phyloP scores from a whole-genome alignment of 2,329 filamentous ascomycete genomes.

The Pseudocercospora vitis region DNA sequence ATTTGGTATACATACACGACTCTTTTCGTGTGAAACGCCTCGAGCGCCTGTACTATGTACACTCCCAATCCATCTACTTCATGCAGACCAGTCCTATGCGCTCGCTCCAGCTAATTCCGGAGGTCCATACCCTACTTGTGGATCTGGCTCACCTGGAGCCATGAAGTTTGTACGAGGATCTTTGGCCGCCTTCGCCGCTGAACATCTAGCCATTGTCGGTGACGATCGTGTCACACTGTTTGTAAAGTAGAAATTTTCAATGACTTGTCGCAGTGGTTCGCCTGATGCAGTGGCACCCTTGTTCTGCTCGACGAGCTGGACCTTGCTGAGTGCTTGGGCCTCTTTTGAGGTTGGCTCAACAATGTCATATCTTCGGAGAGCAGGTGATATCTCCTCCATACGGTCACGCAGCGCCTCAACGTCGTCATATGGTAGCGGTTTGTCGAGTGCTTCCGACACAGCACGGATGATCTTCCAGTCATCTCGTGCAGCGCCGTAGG shows the following conservation, averaged over 20 bases:
- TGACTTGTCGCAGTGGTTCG: conserved; percentile 75
- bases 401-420: conserved; percentile 84
- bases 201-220: conserved; percentile 97
- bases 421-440: conserved; percentile 88
- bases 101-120: conserved; percentile 26
- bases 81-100: conserved; percentile 18
- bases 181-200: conserved; percentile 75
- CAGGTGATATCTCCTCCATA: conserved; percentile 92
- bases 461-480: conserved; percentile 99
- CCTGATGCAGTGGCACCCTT: conserved; percentile 76
- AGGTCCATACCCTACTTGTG: conserved; percentile 44
- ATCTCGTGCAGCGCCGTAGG: conserved; percentile 85
- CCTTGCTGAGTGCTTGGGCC: conserved; percentile 75
- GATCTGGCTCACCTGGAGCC: conserved; percentile 47
- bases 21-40: conserved; percentile 21
- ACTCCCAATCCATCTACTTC: conserved; percentile 11
- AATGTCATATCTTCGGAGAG: conserved; percentile 84
- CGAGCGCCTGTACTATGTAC: conserved; percentile 23
- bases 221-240: conserved; percentile 96
- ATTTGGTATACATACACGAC: conserved; percentile 21
- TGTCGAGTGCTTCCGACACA: conserved; percentile 83
- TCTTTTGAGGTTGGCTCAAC: conserved; percentile 67
- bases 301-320: conserved; percentile 94
- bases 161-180: conserved; percentile 53
- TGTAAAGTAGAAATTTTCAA: conserved; percentile 98